Conservation (phyloP, 768 basidiomycete species). For the Phylloporus sp. region DNA sequence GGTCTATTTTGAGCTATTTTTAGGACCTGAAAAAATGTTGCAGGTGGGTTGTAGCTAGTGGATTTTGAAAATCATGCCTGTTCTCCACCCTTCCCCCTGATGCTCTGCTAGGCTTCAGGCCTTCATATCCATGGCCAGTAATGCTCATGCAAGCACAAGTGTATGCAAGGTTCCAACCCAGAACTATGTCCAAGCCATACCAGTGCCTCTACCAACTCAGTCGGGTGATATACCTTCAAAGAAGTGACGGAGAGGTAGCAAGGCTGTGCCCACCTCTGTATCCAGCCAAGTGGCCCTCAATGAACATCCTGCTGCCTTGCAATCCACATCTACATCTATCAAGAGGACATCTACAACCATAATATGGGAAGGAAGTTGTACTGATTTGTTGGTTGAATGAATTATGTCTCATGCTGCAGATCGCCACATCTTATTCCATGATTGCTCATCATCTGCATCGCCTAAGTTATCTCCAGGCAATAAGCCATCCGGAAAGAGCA, state of each 20-base stretch:
- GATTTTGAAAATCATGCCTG: neutral
- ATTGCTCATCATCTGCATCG: neutral
- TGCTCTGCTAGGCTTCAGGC: neutral
- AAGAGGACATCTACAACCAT: neutral
- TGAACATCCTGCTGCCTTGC: no score
- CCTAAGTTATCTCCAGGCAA: neutral
- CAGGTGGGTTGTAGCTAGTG: neutral
- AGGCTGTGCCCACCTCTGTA: neutral
- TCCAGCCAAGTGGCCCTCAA: no score
- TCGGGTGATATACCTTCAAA: no score
- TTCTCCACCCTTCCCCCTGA: neutral
- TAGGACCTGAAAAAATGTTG: neutral
- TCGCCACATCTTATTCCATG: neutral
- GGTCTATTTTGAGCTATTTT: neutral
- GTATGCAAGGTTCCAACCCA: no score
- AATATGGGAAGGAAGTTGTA: neutral
- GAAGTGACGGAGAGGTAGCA: no score
- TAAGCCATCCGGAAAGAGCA: neutral
- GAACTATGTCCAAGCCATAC: no score
- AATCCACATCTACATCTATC: neutral
- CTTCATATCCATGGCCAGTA: no score
- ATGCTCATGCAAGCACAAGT: no score
- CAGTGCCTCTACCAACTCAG: no score
- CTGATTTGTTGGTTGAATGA: neutral
- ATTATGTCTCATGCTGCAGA: neutral